These are phyloP conservation scores for Aureobasidium sp. DNA, from an alignment of 2,329 filamentous ascomycete species.

Conservation along the genomic window DNA sequence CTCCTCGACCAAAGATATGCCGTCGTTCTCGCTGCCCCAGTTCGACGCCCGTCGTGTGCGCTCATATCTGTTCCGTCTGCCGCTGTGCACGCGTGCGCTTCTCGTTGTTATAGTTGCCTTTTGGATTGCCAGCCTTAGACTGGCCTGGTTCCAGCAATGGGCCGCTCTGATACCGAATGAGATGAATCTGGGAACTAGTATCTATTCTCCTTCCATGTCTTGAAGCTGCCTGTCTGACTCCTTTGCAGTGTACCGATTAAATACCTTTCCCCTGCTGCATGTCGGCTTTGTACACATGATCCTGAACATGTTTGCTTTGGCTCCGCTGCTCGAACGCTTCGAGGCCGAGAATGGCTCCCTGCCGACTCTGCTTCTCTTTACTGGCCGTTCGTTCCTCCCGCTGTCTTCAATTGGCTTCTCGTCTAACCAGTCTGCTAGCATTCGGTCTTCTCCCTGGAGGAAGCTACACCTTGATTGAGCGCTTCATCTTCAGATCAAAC, in stretches of 20 bases:
- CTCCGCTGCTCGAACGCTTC: slow-evolving; percentile 87
- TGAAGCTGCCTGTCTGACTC: background rate
- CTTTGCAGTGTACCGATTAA: slow-evolving; percentile 76
- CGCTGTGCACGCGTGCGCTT: slow-evolving; percentile 73
- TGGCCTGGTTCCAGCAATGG: slow-evolving; percentile 69
- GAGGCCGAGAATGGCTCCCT: slow-evolving; percentile 89
- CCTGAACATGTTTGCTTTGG: slow-evolving; percentile 71
- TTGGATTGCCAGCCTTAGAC: slow-evolving; percentile 63
- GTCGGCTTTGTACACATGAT: slow-evolving; percentile 70
- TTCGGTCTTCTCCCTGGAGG: slow-evolving; percentile 62
- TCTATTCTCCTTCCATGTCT: slow-evolving; percentile 29
- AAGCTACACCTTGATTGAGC: slow-evolving; percentile 74
- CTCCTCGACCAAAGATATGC: slow-evolving; percentile 21
- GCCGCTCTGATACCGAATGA: slow-evolving; percentile 71
- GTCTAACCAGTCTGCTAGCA: slow-evolving; percentile 23
- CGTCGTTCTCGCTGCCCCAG: slow-evolving; percentile 41
- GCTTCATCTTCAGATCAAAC: slow-evolving; percentile 62
- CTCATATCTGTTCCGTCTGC: slow-evolving; percentile 77
- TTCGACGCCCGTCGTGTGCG: slow-evolving; percentile 69
- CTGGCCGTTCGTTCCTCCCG: slow-evolving; percentile 64
- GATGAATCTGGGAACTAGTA: slow-evolving; percentile 65
- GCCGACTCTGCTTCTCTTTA: slow-evolving; percentile 77
- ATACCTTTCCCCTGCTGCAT: slow-evolving; percentile 87
- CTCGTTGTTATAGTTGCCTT: slow-evolving; percentile 59
- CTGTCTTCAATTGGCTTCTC: background rate